phyloP scores from a whole-genome alignment of 2,329 filamentous ascomycete genomes.

The Xylaria sp. region DNA sequence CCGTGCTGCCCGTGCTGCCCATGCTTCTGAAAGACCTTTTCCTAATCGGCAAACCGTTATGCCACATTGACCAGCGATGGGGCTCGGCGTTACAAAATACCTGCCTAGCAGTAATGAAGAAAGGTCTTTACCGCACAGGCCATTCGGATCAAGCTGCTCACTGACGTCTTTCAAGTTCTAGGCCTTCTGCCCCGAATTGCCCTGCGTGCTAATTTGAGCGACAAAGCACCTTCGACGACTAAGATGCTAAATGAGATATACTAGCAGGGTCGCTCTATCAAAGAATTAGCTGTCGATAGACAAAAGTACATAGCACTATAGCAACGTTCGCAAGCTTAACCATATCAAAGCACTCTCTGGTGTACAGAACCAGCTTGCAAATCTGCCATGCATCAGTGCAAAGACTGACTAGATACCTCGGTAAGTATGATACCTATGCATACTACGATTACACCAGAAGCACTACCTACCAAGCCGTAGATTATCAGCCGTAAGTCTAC shows the following conservation, averaged over 20 bases:
- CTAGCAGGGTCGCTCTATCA: neutral
- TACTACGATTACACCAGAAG: neutral
- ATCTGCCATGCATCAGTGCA: conserved; percentile 8
- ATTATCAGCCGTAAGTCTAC: too few relatives aligned
- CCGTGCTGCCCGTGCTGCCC: conserved; percentile 4
- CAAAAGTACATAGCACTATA: neutral
- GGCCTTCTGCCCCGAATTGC: neutral
- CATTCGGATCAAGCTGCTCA: neutral
- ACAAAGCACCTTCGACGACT: conserved; percentile 22
- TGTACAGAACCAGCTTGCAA: neutral
- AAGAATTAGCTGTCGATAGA: conserved; percentile 9
- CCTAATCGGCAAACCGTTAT: conserved; percentile 30
- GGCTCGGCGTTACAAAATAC: conserved; percentile 20
- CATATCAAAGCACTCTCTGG: neutral
- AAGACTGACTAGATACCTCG: neutral
- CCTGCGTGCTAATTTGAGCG: neutral
- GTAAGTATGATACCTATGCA: neutral
- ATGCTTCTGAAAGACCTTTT: conserved; percentile 10
- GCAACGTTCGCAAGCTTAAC: neutral
- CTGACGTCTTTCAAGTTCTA: neutral
- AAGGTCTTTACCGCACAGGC: conserved; percentile 19
- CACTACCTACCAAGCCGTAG: neutral
- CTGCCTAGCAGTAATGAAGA: neutral
- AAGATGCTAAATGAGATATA: conserved; percentile 5
- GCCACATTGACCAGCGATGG: conserved; percentile 15